phyloP scores from a whole-genome alignment of 2,329 filamentous ascomycete species.

The Escovopsis sp. region DNA sequence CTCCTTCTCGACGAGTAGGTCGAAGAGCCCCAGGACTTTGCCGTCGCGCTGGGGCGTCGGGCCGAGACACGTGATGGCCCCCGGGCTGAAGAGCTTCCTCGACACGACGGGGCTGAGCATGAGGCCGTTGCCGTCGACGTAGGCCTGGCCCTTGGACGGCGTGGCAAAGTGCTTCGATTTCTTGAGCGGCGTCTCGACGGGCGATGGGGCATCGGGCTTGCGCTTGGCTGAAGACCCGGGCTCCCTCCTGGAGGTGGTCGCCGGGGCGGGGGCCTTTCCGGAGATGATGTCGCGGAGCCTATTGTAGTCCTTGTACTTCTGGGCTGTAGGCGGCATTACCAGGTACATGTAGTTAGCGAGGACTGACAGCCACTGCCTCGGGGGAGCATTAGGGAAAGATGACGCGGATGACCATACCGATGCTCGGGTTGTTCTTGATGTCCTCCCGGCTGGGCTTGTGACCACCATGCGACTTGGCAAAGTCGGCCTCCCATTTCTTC shows the following conservation, averaged over 20 bases:
- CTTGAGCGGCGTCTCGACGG: constrained; percentile 36
- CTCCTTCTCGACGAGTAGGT: constrained; percentile 42
- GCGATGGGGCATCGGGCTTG: constrained; percentile 18
- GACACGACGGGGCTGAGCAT: constrained; percentile 41
- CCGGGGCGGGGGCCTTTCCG: constrained; percentile 32
- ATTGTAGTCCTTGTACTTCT: constrained; percentile 66
- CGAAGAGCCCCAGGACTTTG: constrained; percentile 62
- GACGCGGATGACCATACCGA: constrained; percentile 36
- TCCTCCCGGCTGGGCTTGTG: constrained; percentile 59
- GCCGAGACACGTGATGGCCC: constrained; percentile 47
- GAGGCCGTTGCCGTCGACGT: constrained; percentile 23
- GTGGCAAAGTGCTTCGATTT: constrained; percentile 31
- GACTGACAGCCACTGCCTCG: too few relatives aligned
- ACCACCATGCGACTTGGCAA: constrained; percentile 46
- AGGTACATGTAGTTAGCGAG: too few relatives aligned
- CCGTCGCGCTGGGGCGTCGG: constrained; percentile 73
- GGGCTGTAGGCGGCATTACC: constrained; percentile 29
- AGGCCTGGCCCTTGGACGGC: constrained; percentile 26
- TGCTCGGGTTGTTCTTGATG: constrained; percentile 57
- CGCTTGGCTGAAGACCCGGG: constrained; percentile 22
- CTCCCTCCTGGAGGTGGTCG: constrained; percentile 17
- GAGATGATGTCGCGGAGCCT: constrained; percentile 44
- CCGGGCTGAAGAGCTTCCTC: constrained; percentile 45
- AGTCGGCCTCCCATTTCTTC: constrained; percentile 60
- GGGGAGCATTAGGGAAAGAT: neutral